Evolutionary conservation across 176 grass and related monocot genomes (phyloP).

Genomic region (Thinopyrum elongatum): DNA sequence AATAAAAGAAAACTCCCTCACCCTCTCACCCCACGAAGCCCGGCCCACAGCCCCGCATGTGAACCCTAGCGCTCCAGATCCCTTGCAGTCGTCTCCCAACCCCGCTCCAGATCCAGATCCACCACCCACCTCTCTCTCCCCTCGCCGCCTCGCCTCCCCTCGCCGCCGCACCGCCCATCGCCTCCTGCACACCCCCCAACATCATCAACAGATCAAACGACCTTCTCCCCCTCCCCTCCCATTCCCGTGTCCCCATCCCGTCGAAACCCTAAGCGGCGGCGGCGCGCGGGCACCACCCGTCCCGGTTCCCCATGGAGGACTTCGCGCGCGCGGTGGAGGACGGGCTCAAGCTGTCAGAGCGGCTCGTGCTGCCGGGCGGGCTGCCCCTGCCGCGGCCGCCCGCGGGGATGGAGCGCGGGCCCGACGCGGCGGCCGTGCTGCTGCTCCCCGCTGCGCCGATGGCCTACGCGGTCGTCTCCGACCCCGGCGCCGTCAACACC

Average conservation of each 20-base stretch:
- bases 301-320: conserved; percentile 36
- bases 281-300: background rate
- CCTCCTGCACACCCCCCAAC: background rate
- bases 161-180: background rate
- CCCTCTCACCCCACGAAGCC: too few species aligned
- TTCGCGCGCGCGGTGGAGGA: conserved; percentile 80
- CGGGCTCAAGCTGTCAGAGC: conserved; percentile 75
- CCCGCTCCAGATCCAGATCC: too few species aligned
- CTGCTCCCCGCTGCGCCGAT: too few species aligned
- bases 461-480: too few species aligned
- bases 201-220: background rate
- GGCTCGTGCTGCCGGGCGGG: conserved; percentile 49
- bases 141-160: background rate
- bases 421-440: too few species aligned
- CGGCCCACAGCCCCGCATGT: too few species aligned
- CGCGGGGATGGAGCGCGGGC: too few species aligned
- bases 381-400: conserved; percentile 36
- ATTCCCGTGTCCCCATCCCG: background rate
- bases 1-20: too few species aligned
- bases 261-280: conserved; percentile 30
- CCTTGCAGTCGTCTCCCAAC: too few species aligned
- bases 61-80: too few species aligned
- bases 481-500: too few species aligned
- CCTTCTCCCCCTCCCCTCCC: background rate
- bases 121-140: too few species aligned